A percentile compares a stretch with the other conserved stretches of the same genome.
phyloP scores from a whole-genome alignment of 176 grass and related monocot genomes.

The Pharus latifolius region DNA sequence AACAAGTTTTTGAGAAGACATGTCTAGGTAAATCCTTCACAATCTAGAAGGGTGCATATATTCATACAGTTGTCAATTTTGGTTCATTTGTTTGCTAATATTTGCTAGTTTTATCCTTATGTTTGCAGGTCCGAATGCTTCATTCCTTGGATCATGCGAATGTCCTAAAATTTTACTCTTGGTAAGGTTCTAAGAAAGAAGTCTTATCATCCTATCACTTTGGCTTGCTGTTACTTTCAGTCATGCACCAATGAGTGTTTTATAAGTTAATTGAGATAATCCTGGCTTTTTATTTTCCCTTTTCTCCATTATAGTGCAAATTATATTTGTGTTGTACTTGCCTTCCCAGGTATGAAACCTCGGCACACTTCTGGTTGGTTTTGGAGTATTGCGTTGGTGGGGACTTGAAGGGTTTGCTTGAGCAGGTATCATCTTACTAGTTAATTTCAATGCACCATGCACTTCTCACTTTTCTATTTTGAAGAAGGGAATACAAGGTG shows the following conservation, averaged over 20 bases:
- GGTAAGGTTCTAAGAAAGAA: constrained; percentile 39
- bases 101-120: constrained; percentile 12
- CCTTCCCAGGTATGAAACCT: constrained; percentile 78
- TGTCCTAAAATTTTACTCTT: constrained; percentile 79
- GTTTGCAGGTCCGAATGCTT: constrained; percentile 78
- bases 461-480: constrained; percentile 15
- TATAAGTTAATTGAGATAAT: constrained; percentile 2
- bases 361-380: constrained; percentile 90
- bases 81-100: background rate
- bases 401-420: constrained; percentile 70
- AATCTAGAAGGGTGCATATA: background rate
- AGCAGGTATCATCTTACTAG: constrained; percentile 51
- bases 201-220: background rate
- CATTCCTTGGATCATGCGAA: constrained; percentile 79
- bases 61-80: background rate
- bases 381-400: constrained; percentile 94
- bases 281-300: background rate
- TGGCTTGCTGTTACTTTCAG: background rate
- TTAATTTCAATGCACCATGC: background rate
- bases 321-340: background rate
- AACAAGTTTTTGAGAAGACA: background rate
- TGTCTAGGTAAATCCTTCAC: background rate
- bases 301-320: background rate
- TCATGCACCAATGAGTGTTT: background rate
- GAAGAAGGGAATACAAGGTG: background rate